Evolutionary conservation across 768 basidiomycete genomes (phyloP).

Genomic region (Kwoniella sp.): DNA sequence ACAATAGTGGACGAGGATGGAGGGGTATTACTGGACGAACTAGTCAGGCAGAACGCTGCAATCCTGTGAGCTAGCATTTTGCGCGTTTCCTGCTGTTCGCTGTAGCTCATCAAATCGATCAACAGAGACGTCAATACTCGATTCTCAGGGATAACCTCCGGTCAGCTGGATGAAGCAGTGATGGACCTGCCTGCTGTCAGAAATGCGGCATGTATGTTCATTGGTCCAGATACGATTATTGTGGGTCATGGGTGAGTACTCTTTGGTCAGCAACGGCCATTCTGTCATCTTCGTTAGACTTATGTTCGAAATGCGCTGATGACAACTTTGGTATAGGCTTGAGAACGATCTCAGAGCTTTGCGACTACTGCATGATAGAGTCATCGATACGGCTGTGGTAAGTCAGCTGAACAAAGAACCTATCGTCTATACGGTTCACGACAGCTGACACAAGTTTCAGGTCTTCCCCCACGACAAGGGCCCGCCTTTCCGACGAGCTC

Average conservation of each 20-base stretch:
- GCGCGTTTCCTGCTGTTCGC: neutral
- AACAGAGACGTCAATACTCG: slow-evolving; percentile 86
- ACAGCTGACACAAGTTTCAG: slow-evolving; percentile 20
- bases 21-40: slow-evolving; percentile 71
- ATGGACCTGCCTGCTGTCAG: slow-evolving; percentile 71
- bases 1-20: slow-evolving; percentile 83
- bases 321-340: slow-evolving; percentile 63
- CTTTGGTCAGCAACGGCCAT: neutral
- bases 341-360: slow-evolving; percentile 94
- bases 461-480: slow-evolving; percentile 86
- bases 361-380: slow-evolving; percentile 77
- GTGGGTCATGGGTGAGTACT: slow-evolving; percentile 66
- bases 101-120: neutral
- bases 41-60: slow-evolving; percentile 48
- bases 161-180: slow-evolving; percentile 60
- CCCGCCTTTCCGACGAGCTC: slow-evolving; percentile 71
- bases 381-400: slow-evolving; percentile 79
- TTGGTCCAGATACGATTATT: slow-evolving; percentile 79
- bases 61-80: slow-evolving; percentile 43
- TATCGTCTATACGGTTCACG: neutral
- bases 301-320: neutral
- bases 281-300: neutral
- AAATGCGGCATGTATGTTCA: slow-evolving; percentile 68
- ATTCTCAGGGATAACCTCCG: slow-evolving; percentile 50
- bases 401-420: slow-evolving; percentile 19